These are phyloP conservation scores for Ambrosiella cleistominuta DNA, from an alignment of 2,329 filamentous ascomycete species.

Conservation along the genomic window DNA sequence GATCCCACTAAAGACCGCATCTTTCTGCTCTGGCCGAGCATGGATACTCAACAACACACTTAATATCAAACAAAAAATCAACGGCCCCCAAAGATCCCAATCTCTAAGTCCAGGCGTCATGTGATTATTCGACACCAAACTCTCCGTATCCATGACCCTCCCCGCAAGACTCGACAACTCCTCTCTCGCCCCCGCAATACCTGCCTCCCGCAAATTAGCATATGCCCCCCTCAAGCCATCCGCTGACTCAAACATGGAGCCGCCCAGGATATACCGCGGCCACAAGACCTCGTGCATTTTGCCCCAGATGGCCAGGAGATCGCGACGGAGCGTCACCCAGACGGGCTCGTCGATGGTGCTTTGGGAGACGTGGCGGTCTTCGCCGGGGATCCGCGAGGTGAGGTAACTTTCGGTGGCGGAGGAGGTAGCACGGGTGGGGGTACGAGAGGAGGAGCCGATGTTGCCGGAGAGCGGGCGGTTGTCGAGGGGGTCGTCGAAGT, in stretches of 20 bases:
- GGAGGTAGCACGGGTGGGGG: conserved; percentile 23
- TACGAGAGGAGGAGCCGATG: conserved; percentile 46
- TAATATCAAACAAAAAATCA: conserved; percentile 82
- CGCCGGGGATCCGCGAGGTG: conserved; percentile 76
- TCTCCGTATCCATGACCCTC: conserved; percentile 45
- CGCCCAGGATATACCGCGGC: conserved; percentile 75
- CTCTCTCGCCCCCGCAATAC: conserved; percentile 40
- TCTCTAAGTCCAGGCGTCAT: conserved; percentile 86
- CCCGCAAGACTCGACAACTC: conserved; percentile 44
- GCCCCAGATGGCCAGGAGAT: conserved; percentile 84
- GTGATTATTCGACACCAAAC: conserved; percentile 39
- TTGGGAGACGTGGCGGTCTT: conserved; percentile 73
- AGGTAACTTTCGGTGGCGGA: conserved; percentile 60
- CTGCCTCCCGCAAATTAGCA: conserved; percentile 40
- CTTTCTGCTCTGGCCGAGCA: conserved; percentile 62
- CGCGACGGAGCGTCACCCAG: conserved; percentile 89
- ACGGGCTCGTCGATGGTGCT: conserved; percentile 96
- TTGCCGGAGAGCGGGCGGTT: conserved; percentile 72
- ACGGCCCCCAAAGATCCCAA: conserved; percentile 96
- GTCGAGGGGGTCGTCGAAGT: conserved; percentile 75
- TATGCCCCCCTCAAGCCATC: conserved; percentile 42
- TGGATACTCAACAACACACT: conserved; percentile 76
- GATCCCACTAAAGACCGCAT: conserved; percentile 83
- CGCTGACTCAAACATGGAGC: conserved; percentile 42
- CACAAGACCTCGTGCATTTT: conserved; percentile 97